Evolutionary conservation across 441 rosid genomes (phyloP), one percentile per base, ranked within the genome.

Genomic region (Erodium moschatum): DNA sequence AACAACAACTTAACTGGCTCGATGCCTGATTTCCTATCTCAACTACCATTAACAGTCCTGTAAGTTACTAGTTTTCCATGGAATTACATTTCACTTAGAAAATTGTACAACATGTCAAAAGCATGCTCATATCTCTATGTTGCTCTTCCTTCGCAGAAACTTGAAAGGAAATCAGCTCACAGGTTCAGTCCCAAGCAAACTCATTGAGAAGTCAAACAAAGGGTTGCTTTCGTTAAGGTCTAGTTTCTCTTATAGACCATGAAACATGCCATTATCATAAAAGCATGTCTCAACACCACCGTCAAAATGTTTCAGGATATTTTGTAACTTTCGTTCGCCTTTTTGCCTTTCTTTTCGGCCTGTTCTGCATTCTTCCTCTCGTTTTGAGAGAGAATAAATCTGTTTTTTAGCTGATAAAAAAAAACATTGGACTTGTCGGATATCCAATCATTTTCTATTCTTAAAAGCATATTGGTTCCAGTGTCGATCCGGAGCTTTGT

Each of bases 11-110:
- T 61, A 61, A 20, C 65, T 10, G 65, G 65, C 35, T 4, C 33
- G 6, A 16, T 62, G 33, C 65, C 65, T 62, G 38, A 62, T 29
- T 2, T 62, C 24, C 65, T 62, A 11, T 21, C 65, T 62, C 38
- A 62, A 27, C 15, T 62, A 38, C 33, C 16, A 24, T 52, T 62
- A 6, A 62, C 13, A 62, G 38, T 62, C 65, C 38, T 62, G 65
- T 62, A 29, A 62, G 65, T 62, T 21, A 21, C 65, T 11, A 21
- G 3, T 24, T 4, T 27, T 62, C 6, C 0, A 8, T 16, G 24
- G 38, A 62, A 19, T 62, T 24, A 62, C 15, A 21, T 29, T 62
- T 29, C 24, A 21, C 2, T 62, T 27, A 9, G n/a, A 0, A 12
- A 62, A 18, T 6, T 52, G 19, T 6, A 3, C 20, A 5, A n/a